Percentiles rank a stretch among this genome's conserved stretches.
Evolutionary conservation across 2,329 filamentous ascomycete species (phyloP).

Genomic region (Capronia coronata): DNA sequence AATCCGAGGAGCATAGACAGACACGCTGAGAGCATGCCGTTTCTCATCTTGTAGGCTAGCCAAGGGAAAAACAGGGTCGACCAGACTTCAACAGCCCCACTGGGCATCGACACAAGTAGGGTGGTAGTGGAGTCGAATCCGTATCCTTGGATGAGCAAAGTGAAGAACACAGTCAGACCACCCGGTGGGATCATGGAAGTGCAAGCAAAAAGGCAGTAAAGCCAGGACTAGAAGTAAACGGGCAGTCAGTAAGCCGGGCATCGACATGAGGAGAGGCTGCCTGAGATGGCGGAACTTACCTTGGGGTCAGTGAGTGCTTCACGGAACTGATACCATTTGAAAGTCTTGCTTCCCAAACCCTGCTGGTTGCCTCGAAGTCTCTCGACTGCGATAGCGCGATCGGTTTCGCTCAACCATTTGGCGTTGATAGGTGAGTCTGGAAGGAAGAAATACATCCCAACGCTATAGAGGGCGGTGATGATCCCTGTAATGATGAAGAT

Average conservation of each 20-base stretch:
- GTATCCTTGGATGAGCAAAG: conserved; percentile 49
- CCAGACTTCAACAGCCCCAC: conserved; percentile 44
- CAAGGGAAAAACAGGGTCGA: conserved; percentile 45
- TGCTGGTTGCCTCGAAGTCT: conserved; percentile 47
- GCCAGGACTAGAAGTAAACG: conserved; percentile 2
- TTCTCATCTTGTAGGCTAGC: conserved; percentile 46
- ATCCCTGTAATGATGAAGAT: conserved; percentile 47
- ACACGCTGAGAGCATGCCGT: conserved; percentile 50
- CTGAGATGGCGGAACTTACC: conserved; percentile 49
- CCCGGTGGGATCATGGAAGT: conserved; percentile 40
- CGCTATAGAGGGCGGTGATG: conserved; percentile 28
- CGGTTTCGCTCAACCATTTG: conserved; percentile 38
- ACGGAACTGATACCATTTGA: conserved; percentile 42
- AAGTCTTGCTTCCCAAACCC: conserved; percentile 49
- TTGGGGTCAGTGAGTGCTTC: conserved; percentile 50
- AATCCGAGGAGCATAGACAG: conserved; percentile 51
- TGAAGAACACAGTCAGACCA: conserved; percentile 53
- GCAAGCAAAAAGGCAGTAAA: conserved; percentile 7
- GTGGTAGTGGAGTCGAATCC: conserved; percentile 51
- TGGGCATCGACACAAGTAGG: conserved; percentile 48
- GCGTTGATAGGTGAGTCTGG: conserved; percentile 44
- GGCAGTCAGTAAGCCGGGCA: too few species aligned
- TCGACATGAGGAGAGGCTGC: conserved; percentile 40
- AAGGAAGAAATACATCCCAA: conserved; percentile 38
- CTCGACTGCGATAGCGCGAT: conserved; percentile 46